Evolutionary conservation across 2,329 filamentous ascomycete species (phyloP), one percentile per base, ranked within the genome.

Genomic region (Penicillium olsonii): DNA sequence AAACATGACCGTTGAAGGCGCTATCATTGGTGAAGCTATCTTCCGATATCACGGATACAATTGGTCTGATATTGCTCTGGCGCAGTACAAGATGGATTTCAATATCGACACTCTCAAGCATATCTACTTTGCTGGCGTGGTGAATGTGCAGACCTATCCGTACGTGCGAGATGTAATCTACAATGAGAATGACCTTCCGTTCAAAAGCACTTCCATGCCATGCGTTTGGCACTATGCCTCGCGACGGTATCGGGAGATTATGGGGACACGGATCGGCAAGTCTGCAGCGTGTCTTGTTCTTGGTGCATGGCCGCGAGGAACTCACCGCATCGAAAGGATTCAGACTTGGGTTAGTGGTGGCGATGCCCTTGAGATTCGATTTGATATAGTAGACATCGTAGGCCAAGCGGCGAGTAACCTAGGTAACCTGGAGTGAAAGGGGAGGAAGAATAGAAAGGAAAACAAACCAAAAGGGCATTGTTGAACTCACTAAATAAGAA

Each of bases 11-110:
- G 7, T 11, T 2, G 1, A 37, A 17, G 31, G 45, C 14, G 22
- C 26, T 35, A n/a, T 48, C 4, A 22, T 48, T 6, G 38, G 11
- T 22, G 45, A 48, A 4, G 5, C 2, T 4, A 29, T 48, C n/a
- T 37, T 20, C 17, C 26, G 45, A 19, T 22, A 18, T 18, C 4
- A 14, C 2, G 45, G 45, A 6, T 29, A 29, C 2, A 19, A 48
- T 29, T 48, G 45, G 45, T 48, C 45, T 1, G 5, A 37, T 10
- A n/a, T 48, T 26, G 45, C 29, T 12, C 12, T 48, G 2, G 42
- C 48, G 4, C 43, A 40, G 26, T 45, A 50, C 15, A 40, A 12
- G 4, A 47, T 40, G n/a, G 42, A 50, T n/a, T 12, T 41, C n/a
- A 15, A 31, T 8, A 39, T 49, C 20, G 17, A 49, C 22, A 44